Conservation (phyloP, 768 basidiomycete genomes). For the Porphyrellus cyaneotinctus region DNA sequence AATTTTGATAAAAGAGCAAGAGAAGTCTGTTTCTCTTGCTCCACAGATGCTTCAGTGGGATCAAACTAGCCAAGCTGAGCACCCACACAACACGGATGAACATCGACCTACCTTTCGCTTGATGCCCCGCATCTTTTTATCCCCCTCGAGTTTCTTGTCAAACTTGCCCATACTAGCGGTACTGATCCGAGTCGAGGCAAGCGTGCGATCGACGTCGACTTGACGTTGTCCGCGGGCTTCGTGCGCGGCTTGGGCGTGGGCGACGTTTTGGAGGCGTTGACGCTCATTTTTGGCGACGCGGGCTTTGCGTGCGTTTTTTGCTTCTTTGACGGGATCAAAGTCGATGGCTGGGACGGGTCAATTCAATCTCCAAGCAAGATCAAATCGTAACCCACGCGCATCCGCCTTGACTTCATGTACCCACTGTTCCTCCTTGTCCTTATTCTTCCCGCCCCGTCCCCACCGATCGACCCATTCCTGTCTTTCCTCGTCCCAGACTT, state of each 20-base stretch:
- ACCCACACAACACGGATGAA: no score
- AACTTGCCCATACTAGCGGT: slow-evolving; percentile 97
- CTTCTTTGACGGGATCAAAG: slow-evolving; percentile 71
- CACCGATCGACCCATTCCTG: slow-evolving; percentile 91
- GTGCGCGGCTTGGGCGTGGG: slow-evolving; percentile 44
- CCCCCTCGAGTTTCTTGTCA: slow-evolving; percentile 85
- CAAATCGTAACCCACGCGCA: slow-evolving; percentile 55
- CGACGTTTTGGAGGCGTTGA: slow-evolving; percentile 68
- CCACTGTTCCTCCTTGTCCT: slow-evolving; percentile 83
- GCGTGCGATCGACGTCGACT: slow-evolving; percentile 66
- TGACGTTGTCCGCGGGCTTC: slow-evolving; percentile 53
- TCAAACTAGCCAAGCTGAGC: slow-evolving; percentile 59
- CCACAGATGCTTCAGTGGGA: slow-evolving; percentile 62
- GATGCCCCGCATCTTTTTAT: slow-evolving; percentile 80
- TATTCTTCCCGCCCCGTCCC: slow-evolving; percentile 90
- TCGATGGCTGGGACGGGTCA: slow-evolving; percentile 42
- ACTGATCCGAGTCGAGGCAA: slow-evolving; percentile 72
- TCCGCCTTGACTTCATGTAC: slow-evolving; percentile 84
- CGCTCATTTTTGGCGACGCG: slow-evolving; percentile 81
- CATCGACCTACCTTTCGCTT: slow-evolving; percentile 78
- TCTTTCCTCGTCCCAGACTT: slow-evolving; percentile 90
- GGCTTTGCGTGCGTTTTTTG: slow-evolving; percentile 75
- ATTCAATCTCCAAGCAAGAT: not conserved
- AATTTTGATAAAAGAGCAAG: slow-evolving; percentile 74
- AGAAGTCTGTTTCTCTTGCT: slow-evolving; percentile 67